Base-by-base conservation (phyloP, 2,329 filamentous ascomycete species). In the Lojkania enalia region DNA sequence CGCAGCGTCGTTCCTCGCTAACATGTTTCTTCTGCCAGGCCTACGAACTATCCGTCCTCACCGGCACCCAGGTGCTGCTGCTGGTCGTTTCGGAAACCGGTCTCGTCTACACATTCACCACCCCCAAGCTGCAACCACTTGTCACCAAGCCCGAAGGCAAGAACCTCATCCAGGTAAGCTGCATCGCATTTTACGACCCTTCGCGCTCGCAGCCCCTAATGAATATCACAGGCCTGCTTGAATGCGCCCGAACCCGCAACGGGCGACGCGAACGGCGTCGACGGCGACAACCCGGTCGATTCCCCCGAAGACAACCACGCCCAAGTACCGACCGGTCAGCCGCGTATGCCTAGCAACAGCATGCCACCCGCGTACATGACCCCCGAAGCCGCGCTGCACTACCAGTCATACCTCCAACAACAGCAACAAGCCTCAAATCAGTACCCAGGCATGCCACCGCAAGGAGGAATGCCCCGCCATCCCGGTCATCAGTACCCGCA, bases 71-170 rank as follows among this genome's bases (percentile, higher is more conserved):
- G 79, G 94, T 99, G 38, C 81, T 99, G 21, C 83, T 99, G 29
- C 85, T 99, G 42, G 92, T 97, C 63, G 92, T 97, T 54, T 97
- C 92, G 33, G 92, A 97, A 77, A 97, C 92, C 18, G 92, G 92
- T 57, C 84, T 97, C 23, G 92, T 97, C 63, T 97, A 97, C 75
- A 97, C 92, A 48, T 97, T 97, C 72, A 97, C 92, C 51, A 99
- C 94, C 13, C 94, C 94, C 15, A 99, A 99, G 79, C 84, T 99
- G 44, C 94, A 97, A 76, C 94, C 94, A 52, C 84, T 99, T 42
- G 94, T 97, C 60, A 99, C 94, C 53, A 97, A 97, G 78, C 87
- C 94, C 14, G 94, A 97, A 75, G 94, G 94, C 76, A 99, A 99
- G 83, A 99, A 99, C 71, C 78, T 99, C 56, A 97, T 99, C 60